A percentile compares a stretch with the other conserved stretches of the same genome.
phyloP scores from a whole-genome alignment of 2,329 filamentous ascomycete genomes.

The Aschersonia sp. region DNA sequence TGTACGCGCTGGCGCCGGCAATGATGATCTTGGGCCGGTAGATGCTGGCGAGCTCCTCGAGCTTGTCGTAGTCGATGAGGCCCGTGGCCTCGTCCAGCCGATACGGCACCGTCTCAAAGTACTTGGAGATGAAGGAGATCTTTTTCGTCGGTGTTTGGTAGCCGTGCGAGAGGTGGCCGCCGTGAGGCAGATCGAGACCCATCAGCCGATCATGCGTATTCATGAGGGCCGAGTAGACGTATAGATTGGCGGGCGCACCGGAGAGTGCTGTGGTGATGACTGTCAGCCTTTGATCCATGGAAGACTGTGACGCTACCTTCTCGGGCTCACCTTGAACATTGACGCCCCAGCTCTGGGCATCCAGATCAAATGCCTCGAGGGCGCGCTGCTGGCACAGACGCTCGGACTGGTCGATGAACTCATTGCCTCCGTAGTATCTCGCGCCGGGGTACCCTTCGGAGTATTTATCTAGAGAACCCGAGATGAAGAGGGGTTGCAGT shows the following conservation, averaged over 20 bases:
- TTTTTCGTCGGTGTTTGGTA: constrained; percentile 91
- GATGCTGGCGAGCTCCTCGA: constrained; percentile 73
- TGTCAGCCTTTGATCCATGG: neutral
- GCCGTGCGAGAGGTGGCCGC: constrained; percentile 88
- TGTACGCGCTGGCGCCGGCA: constrained; percentile 90
- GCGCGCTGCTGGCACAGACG: constrained; percentile 81
- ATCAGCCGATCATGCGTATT: constrained; percentile 89
- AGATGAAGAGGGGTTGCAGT: neutral
- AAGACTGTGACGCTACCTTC: neutral
- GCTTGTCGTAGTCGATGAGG: constrained; percentile 84
- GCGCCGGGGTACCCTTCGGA: constrained; percentile 96
- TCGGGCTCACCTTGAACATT: constrained; percentile 73
- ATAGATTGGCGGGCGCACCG: constrained; percentile 61
- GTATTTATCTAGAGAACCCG: constrained; percentile 63
- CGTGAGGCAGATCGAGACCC: constrained; percentile 92
- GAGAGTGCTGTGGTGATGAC: constrained; percentile 50
- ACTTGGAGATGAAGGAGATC: constrained; percentile 97
- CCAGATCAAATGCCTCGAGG: constrained; percentile 71
- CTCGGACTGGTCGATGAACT: constrained; percentile 88
- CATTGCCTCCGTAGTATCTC: constrained; percentile 91
- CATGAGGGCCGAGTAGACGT: constrained; percentile 91
- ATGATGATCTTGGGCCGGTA: constrained; percentile 95
- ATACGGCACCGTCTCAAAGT: constrained; percentile 97
- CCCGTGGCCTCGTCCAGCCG: constrained; percentile 80
- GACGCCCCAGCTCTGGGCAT: constrained; percentile 83